Percentiles rank a stretch among this genome's conserved stretches.
phyloP scores from a whole-genome alignment of 306 rosid species.

The Dryas octopetala region DNA sequence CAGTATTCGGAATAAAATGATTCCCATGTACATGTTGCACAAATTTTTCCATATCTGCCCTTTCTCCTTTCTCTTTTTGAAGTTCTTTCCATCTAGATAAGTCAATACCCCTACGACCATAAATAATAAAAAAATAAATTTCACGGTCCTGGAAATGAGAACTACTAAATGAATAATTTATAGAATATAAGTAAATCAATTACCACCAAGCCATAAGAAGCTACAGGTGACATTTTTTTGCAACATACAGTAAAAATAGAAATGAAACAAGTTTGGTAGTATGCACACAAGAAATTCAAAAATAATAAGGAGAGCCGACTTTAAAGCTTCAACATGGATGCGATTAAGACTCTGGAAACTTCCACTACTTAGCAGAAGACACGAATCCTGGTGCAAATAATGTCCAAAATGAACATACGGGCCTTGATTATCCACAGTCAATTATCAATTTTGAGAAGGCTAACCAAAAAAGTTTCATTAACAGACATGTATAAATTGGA shows the following conservation, averaged over 20 bases:
- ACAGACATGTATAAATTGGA: neutral
- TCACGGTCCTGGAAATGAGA: constrained; percentile 12
- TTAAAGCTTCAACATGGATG: neutral
- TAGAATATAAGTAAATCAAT: neutral
- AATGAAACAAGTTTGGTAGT: neutral
- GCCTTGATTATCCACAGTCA: neutral
- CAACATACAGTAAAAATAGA: neutral
- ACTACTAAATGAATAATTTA: constrained; percentile 3
- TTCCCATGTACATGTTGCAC: constrained; percentile 81
- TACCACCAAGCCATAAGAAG: neutral
- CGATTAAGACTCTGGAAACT: neutral
- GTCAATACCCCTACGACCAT: constrained; percentile 69
- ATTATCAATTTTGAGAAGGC: neutral
- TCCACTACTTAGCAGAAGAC: neutral
- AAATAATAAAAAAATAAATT: constrained; percentile 9
- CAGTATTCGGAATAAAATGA: constrained; percentile 95
- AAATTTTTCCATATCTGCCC: constrained; percentile 69
- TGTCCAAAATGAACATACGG: neutral
- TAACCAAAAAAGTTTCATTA: neutral
- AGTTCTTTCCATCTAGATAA: constrained; percentile 80
- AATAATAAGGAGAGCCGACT: neutral
- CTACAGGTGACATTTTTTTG: neutral
- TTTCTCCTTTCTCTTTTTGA: constrained; percentile 59
- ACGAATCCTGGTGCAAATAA: neutral
- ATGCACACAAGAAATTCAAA: neutral